Base-by-base conservation (phyloP, 768 basidiomycete genomes). In the Gymnopilus junonius region DNA sequence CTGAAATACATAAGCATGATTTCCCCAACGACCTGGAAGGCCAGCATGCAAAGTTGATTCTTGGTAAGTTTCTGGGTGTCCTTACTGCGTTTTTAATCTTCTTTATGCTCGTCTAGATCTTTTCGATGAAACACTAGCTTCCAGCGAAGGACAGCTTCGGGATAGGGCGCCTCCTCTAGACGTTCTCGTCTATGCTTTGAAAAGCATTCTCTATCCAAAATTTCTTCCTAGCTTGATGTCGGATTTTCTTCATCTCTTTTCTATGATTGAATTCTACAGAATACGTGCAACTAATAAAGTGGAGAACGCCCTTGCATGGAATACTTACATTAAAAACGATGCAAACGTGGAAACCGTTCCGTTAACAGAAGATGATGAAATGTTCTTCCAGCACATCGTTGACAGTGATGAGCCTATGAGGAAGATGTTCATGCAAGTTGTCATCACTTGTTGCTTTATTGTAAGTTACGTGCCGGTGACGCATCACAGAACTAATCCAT, bases 231-330 rank as follows among this genome's bases (percentile, higher is more conserved):
- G 66, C 7, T 69, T 72, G 42, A 73, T 76, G 32, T 71, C 74
- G 11, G 73, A 79, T 21, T 69, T 82, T 20, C 70, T 81, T 32
- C 71, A 72, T 48, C 71, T 79, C 10, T 65, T 80, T 29, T 72
- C 77, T 12, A 77, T 73, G 54, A 72, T 77, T 31, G 80, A 81
- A 62, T 76, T 74, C 62, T 76, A 76, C 66, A 75, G 79, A 31
- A 66, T 71, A 3, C 63, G 67, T 11, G 71, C 70, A 14, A 58
- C 71, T 29, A 67, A 70, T 17, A 69, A 73, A 43, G 76, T 74
- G 11, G 59, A 67, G 4, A 43, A 62, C 3, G 75, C 75, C 7
- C 60, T 77, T 10, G 65, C 65, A 29, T 76, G 68, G 69, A 67
- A 79, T 31, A 65, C 63, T 0, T 74, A 71, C 56, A 73, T 75